Conservation (phyloP, 2,329 filamentous ascomycete genomes). For the Lasiodiplodia sp. region DNA sequence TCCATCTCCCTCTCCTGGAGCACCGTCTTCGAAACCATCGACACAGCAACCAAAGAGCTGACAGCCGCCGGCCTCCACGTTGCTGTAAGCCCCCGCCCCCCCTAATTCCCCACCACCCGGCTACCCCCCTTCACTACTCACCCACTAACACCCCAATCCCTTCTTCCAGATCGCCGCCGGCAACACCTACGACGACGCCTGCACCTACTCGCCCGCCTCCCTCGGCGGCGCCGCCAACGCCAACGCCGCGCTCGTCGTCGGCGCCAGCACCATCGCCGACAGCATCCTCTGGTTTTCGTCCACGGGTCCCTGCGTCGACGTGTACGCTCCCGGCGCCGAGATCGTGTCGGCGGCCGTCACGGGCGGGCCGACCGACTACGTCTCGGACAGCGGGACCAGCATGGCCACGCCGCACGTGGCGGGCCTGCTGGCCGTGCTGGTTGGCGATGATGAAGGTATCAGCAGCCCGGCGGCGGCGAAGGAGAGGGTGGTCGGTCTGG, state of each 20-base stretch:
- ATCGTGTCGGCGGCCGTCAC: slow-evolving; percentile 53
- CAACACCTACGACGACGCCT: slow-evolving; percentile 41
- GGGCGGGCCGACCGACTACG: slow-evolving; percentile 42
- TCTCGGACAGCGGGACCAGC: slow-evolving; percentile 62
- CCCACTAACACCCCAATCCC: no score
- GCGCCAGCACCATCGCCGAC: slow-evolving; percentile 43
- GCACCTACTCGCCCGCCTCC: slow-evolving; percentile 41
- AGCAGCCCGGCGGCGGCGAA: slow-evolving; percentile 2
- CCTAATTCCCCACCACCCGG: slow-evolving; percentile 16
- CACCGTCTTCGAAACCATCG: slow-evolving; percentile 32
- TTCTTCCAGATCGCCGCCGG: slow-evolving; percentile 42
- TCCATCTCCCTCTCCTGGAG: slow-evolving; percentile 49
- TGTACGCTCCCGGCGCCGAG: slow-evolving; percentile 47
- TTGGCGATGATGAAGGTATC: no score
- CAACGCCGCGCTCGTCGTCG: slow-evolving; percentile 48
- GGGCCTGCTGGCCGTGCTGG: slow-evolving; percentile 70
- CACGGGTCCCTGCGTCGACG: slow-evolving; percentile 44
- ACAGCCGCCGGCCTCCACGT: slow-evolving; percentile 24
- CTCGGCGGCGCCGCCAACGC: slow-evolving; percentile 39
- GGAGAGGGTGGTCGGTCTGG: background rate
- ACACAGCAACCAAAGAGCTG: slow-evolving; percentile 11
- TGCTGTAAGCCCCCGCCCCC: slow-evolving; percentile 26
- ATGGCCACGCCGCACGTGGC: slow-evolving; percentile 72
- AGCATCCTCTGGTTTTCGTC: slow-evolving; percentile 45
- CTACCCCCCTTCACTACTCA: background rate